Evolutionary conservation across 768 basidiomycete species (phyloP), one percentile per base, ranked within the genome.

Genomic region (Xanthoconium stramineum): DNA sequence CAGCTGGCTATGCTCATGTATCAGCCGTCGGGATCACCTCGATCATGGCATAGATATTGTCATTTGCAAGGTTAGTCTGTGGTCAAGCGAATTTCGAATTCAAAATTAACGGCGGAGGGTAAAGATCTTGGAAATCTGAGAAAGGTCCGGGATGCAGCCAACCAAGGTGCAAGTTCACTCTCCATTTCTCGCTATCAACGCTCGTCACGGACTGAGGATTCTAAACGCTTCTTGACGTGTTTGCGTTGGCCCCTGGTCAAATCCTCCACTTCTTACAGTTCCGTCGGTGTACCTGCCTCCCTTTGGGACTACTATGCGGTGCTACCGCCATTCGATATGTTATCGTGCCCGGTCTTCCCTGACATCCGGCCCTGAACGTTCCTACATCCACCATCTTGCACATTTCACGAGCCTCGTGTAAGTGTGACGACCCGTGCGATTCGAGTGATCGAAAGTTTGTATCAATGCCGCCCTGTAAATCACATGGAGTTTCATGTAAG

Each of bases 1-100:
- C 24, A 24, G 15, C 17, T 49, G 64, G 57, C 65, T 61, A 58
- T 65, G 63, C 56, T 47, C 58, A 58, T 48, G n/a, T 64, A 32
- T 37, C 50, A 43, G 17, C 50, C 46, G 17, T 32, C 37, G 24
- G 36, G 47, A 37, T 30, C 46, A 29, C 48, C 28, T 54, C 47
- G 39, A 39, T 53, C 29, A 33, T 42, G 32, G n/a, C 24, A 24
- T 24, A 24, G 12, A 29, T 50, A 30, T 43, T 32, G n/a, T 24
- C 28, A 12, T 51, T 39, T 45, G 19, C 51, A 28, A 47, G 51
- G 56, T 65, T 32, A 30, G 48, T 48, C 11, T 33, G 15, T 24
- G 13, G 24, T 37, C 33, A 48, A 38, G 19, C 36, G 52, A 59
- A 59, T 59, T 65, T 58, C 50, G 42, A 53, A 50, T 33, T 52